Evolutionary conservation across 371 early-diverging fungal genomes (phyloP).

Genomic region (Circinella minor): DNA sequence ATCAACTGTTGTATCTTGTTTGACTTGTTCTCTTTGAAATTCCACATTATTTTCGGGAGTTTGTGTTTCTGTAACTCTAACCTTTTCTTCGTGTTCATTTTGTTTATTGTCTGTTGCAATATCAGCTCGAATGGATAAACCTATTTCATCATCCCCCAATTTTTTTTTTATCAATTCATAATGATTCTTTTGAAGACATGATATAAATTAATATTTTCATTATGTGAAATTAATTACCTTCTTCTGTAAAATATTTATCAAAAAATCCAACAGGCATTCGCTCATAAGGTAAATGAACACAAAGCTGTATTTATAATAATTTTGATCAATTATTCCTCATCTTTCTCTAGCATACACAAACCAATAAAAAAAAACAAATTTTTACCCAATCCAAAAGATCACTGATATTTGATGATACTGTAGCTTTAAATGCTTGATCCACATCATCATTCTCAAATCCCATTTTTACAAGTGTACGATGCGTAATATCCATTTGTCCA

Average conservation of each 20-base stretch:
- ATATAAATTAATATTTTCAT: too few relatives aligned
- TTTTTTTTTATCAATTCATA: too few relatives aligned
- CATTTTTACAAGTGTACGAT: slow-evolving; percentile 50
- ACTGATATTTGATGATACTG: slow-evolving; percentile 48
- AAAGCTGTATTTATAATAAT: slow-evolving; percentile 37
- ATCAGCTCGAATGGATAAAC: slow-evolving; percentile 13
- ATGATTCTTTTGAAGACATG: too few relatives aligned
- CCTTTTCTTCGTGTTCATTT: neutral
- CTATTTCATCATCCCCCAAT: neutral
- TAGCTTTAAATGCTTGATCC: slow-evolving; percentile 50
- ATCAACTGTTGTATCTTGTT: slow-evolving; percentile 7
- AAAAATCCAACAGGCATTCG: slow-evolving; percentile 62
- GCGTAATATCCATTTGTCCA: slow-evolving; percentile 55
- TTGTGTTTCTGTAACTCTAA: neutral
- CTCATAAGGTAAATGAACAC: slow-evolving; percentile 60
- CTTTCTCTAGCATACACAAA: neutral
- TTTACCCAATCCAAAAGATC: slow-evolving; percentile 66
- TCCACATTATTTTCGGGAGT: neutral
- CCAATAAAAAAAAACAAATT: neutral
- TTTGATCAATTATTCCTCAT: neutral
- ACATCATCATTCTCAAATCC: slow-evolving; percentile 56
- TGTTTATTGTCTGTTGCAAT: neutral
- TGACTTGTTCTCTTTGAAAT: neutral
- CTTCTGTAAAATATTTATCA: slow-evolving; percentile 62
- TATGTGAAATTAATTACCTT: slow-evolving; percentile 24